Base-by-base conservation (phyloP, 176 grass and related monocot species). In the Calamus simplicifolius region DNA sequence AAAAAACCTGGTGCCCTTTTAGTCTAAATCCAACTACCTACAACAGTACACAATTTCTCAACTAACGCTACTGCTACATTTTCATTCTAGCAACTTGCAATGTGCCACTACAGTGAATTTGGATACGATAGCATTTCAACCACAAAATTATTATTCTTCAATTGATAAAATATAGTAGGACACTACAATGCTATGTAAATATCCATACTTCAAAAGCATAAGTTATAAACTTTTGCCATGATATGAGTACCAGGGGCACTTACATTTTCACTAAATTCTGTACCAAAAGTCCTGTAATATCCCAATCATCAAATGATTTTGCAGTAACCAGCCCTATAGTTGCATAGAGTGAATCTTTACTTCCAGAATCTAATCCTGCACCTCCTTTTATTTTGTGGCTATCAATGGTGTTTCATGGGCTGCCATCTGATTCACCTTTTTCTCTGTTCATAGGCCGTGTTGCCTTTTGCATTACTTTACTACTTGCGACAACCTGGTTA, bases 241-340 rank as follows among this genome's bases (percentile, higher is more conserved):
- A 5, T 19, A 70, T 49, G 10, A 70, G 35, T 5, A 59, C 16
- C 19, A 27, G 61, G 50, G 56, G 19, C 30, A 62, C 93, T 88
- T 89, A 98, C 93, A 25, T 51, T 75, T 54, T 66, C 35, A 59
- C 84, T 98, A 63, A 98, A 78, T 58, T 98, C 93, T 53, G 79
- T 75, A 56, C 93, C 87, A 52, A 79, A 78, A 98, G 78, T 52
- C 93, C 93, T 77, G 81, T 76, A 51, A 98, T 74, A 75, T 98
- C 93, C 87, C 87, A 98, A 57, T 92, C 87, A 69, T 92, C 93
- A 79, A 75, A 98, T 52, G 76, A 66, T 71, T 77, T 90, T 25
- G 60, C 31, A 57, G 14, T 59, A 73, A 73, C 23, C 16, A 59
- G 68, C 51, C 79, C 80, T 51, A 73, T 65, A 52, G 55, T 67